These are phyloP conservation scores for Yamadazyma tumulicola DNA, from an alignment of 805 yeast species.

Conservation along the genomic window DNA sequence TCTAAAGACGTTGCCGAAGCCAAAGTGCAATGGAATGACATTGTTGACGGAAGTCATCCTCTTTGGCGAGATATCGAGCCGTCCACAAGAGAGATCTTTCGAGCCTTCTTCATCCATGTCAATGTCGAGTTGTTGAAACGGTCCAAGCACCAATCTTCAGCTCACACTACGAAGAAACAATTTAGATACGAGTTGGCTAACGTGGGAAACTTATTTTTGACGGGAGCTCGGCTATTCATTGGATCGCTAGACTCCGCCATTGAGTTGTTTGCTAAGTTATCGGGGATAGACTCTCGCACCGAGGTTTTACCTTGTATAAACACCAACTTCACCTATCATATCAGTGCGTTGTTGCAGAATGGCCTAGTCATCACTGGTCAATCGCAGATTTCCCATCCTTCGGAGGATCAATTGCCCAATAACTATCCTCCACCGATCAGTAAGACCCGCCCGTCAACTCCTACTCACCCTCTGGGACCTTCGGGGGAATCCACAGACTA, in stretches of 20 bases:
- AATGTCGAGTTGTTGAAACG: conserved; percentile 74
- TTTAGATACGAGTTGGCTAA: conserved; percentile 77
- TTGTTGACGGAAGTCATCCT: conserved; percentile 75
- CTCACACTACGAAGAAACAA: conserved; percentile 40
- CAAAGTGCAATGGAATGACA: conserved; percentile 65
- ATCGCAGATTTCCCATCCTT: conserved; percentile 89
- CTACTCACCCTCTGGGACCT: conserved; percentile 6
- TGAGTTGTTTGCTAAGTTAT: conserved; percentile 65
- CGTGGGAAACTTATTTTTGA: conserved; percentile 77
- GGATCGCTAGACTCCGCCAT: conserved; percentile 85
- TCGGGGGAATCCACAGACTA: conserved; percentile 2
- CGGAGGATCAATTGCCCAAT: conserved; percentile 20
- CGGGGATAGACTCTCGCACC: conserved; percentile 49
- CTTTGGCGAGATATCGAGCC: conserved; percentile 62
- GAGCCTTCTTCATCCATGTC: conserved; percentile 75
- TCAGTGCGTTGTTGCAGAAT: conserved; percentile 67
- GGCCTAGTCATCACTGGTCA: conserved; percentile 84
- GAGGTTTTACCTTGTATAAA: conserved; percentile 78
- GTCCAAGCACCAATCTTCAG: conserved; percentile 40
- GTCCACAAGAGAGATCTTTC: conserved; percentile 63
- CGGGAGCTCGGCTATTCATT: conserved; percentile 77
- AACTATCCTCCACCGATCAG: conserved; percentile 25
- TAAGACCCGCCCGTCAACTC: conserved; percentile 22
- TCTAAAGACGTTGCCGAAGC: conserved; percentile 50
- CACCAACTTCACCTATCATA: conserved; percentile 82